phyloP scores from a whole-genome alignment of 768 basidiomycete species.

The Hypsizygus marmoreus region DNA sequence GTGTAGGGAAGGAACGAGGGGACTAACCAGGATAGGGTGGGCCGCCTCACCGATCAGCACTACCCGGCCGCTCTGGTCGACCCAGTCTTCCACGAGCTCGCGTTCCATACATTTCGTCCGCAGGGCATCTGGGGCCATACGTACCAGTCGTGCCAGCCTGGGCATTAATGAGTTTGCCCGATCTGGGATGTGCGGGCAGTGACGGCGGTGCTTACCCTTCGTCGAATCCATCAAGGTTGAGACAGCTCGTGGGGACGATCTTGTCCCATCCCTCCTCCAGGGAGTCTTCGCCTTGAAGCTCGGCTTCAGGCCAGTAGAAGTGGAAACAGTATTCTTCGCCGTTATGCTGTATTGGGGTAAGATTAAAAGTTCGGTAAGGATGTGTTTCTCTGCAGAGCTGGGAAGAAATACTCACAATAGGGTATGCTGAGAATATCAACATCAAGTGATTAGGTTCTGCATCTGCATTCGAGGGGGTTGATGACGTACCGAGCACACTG shows the following conservation, averaged over 20 bases:
- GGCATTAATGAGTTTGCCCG: constrained; percentile 10
- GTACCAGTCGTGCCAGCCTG: constrained; percentile 38
- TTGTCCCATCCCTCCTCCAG: constrained; percentile 39
- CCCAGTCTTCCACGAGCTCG: constrained; percentile 48
- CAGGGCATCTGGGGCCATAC: constrained; percentile 32
- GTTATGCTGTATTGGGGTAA: constrained; percentile 29
- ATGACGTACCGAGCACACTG: constrained; percentile 23
- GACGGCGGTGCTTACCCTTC: constrained; percentile 29
- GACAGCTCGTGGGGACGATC: constrained; percentile 29
- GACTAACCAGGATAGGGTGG: constrained; percentile 52
- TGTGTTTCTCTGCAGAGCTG: too few relatives aligned
- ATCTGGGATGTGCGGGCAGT: neutral
- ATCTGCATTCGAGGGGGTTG: constrained; percentile 2
- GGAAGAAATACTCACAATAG: constrained; percentile 24
- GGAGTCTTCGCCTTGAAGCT: constrained; percentile 21
- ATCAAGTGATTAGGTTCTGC: constrained; percentile 25
- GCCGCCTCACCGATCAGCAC: constrained; percentile 58
- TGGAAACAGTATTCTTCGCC: constrained; percentile 38
- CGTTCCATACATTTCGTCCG: constrained; percentile 37
- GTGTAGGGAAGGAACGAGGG: constrained; percentile 4
- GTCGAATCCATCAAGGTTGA: constrained; percentile 35
- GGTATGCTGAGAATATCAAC: constrained; percentile 30
- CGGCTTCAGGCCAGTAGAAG: constrained; percentile 39
- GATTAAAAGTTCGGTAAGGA: neutral
- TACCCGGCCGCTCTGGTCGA: constrained; percentile 44